These are phyloP conservation scores for Rhynchospora tenuis DNA, from an alignment of 176 grass and related monocot genomes.

Conservation along the genomic window DNA sequence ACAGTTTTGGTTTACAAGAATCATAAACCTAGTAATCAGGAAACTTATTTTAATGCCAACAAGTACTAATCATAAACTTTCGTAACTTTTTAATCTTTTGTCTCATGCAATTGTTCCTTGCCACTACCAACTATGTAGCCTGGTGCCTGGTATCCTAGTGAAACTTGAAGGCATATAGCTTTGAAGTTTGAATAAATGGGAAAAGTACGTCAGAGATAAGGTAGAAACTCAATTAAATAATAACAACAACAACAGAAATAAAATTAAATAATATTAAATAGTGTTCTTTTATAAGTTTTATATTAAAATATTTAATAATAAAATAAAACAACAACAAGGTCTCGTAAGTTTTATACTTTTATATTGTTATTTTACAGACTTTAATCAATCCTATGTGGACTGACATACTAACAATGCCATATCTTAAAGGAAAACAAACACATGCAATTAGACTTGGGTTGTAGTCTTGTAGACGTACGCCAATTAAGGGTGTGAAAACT, in stretches of 20 bases:
- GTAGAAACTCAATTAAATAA: background rate
- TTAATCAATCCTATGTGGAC: background rate
- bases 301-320: too few relatives aligned
- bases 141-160: background rate
- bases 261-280: background rate
- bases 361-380: too few relatives aligned
- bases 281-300: too few relatives aligned
- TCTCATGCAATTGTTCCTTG: constrained; percentile 5
- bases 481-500: too few relatives aligned
- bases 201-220: background rate
- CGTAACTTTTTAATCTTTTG: background rate
- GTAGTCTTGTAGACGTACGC: too few relatives aligned
- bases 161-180: background rate
- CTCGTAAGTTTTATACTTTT: background rate
- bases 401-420: background rate
- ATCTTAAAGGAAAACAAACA: too few relatives aligned
- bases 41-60: background rate
- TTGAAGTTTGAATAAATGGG: background rate
- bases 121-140: background rate
- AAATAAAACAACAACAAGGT: too few relatives aligned
- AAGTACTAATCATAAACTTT: background rate
- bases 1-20: background rate
- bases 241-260: background rate
- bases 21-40: background rate
- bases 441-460: too few relatives aligned